Conservation (phyloP, 192 early-diverging fungal genomes). For the Gigaspora rosea region DNA sequence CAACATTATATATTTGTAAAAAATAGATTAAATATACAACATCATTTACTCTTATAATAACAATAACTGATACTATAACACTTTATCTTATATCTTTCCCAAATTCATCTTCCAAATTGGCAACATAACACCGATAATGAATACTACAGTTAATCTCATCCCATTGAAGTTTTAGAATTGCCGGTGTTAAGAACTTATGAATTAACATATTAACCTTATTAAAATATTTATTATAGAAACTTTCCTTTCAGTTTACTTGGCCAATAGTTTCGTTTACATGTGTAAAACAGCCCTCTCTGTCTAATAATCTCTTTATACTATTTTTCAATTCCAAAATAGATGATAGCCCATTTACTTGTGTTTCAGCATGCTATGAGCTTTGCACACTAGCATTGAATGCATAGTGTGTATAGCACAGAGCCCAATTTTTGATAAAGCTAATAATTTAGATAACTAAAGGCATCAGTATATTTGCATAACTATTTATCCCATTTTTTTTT, state of each 20-base stretch:
- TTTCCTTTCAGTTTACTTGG: not conserved
- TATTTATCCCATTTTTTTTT: not conserved
- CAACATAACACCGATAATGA: too few species aligned
- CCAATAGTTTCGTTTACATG: not conserved
- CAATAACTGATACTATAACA: not conserved
- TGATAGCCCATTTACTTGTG: not conserved
- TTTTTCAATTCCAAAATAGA: not conserved
- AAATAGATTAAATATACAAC: not conserved
- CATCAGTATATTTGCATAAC: not conserved
- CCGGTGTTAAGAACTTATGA: too few species aligned
- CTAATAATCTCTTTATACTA: not conserved
- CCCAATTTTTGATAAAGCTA: too few species aligned
- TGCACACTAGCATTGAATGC: too few species aligned
- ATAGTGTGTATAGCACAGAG: too few species aligned
- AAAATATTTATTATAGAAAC: not conserved
- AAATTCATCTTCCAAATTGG: not conserved
- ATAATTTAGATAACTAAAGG: not conserved
- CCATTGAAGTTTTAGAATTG: too few species aligned
- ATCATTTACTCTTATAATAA: not conserved
- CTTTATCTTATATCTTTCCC: not conserved
- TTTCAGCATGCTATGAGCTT: too few species aligned
- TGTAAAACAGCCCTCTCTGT: not conserved
- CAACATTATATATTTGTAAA: not conserved
- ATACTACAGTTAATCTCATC: too few species aligned
- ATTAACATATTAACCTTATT: not conserved